Percentiles rank a stretch among this genome's conserved stretches.
Conservation (phyloP, 2,329 filamentous ascomycete genomes). For the Rhynchosporium graminicola region DNA sequence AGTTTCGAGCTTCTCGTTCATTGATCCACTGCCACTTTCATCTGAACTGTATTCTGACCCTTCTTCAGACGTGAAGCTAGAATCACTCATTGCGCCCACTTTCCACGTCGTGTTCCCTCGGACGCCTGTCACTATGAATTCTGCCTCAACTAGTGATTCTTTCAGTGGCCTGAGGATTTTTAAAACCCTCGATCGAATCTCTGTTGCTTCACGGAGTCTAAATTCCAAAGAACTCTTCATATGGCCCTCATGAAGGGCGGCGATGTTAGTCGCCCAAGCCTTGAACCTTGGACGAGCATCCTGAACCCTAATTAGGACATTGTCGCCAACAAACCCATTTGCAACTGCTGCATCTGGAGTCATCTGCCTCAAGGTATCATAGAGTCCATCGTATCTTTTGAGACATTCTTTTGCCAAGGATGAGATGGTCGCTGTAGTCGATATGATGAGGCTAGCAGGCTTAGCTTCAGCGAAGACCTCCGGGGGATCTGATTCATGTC, state of each 20-base stretch:
- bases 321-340: constrained; percentile 22
- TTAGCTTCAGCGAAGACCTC: not conserved
- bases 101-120: constrained; percentile 29
- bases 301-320: constrained; percentile 17
- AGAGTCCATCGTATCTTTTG: constrained; percentile 1
- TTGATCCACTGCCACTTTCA: constrained; percentile 11
- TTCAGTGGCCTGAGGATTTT: constrained; percentile 29
- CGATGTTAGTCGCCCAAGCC: constrained; percentile 34
- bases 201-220: constrained; percentile 31
- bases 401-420: constrained; percentile 7
- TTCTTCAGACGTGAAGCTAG: constrained; percentile 16
- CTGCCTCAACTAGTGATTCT: constrained; percentile 28
- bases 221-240: constrained; percentile 30
- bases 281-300: constrained; percentile 28
- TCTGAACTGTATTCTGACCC: constrained; percentile 10
- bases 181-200: constrained; percentile 27
- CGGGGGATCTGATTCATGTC: constrained; percentile 1
- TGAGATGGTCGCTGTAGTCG: not conserved
- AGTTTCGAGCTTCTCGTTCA: constrained; percentile 14
- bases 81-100: constrained; percentile 23
- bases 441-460: not conserved
- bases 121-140: constrained; percentile 26
- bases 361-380: not conserved
- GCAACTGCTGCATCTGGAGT: constrained; percentile 8
- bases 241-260: constrained; percentile 27